Conservation (phyloP, 495 filamentous ascomycete genomes). For the Penicillium lagena region DNA sequence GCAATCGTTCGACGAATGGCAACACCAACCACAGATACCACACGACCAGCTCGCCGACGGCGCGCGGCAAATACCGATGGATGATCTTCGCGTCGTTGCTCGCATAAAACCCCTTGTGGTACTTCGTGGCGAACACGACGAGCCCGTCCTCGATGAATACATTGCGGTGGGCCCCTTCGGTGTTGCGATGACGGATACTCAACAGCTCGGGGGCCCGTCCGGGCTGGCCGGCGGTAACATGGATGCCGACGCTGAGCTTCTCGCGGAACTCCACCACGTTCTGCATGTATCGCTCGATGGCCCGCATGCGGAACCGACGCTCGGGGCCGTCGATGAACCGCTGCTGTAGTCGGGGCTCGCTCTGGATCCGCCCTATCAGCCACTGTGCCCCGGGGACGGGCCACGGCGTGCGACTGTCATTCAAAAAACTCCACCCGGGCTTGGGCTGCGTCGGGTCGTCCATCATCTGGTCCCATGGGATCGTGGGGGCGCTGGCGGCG, state of each 20-base stretch:
- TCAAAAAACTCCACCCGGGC: constrained; percentile 10
- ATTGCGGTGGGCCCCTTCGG: background rate
- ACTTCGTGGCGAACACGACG: background rate
- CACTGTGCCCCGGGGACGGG: constrained; percentile 1
- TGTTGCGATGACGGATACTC: constrained; percentile 15
- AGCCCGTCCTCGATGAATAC: constrained; percentile 11
- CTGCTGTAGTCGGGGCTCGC: background rate
- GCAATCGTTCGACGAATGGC: constrained; percentile 11
- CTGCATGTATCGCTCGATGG: background rate
- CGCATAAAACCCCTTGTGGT: constrained; percentile 10
- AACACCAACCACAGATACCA: constrained; percentile 19
- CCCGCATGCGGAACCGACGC: background rate
- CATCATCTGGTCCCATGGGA: constrained; percentile 1
- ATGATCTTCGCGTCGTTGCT: constrained; percentile 7
- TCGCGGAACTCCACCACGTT: constrained; percentile 8
- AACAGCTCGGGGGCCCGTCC: constrained; percentile 20
- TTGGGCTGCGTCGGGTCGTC: constrained; percentile 3
- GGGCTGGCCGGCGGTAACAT: constrained; percentile 18
- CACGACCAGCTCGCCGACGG: background rate
- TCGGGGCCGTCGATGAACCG: background rate
- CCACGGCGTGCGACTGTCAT: background rate
- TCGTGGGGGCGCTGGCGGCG: background rate
- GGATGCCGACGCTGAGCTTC: constrained; percentile 13
- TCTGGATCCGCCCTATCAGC: constrained; percentile 1
- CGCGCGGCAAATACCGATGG: constrained; percentile 3